Evolutionary conservation across 345 rosid genomes (phyloP), one percentile per base, ranked within the genome.

Genomic region (Schrenkiella parvula): DNA sequence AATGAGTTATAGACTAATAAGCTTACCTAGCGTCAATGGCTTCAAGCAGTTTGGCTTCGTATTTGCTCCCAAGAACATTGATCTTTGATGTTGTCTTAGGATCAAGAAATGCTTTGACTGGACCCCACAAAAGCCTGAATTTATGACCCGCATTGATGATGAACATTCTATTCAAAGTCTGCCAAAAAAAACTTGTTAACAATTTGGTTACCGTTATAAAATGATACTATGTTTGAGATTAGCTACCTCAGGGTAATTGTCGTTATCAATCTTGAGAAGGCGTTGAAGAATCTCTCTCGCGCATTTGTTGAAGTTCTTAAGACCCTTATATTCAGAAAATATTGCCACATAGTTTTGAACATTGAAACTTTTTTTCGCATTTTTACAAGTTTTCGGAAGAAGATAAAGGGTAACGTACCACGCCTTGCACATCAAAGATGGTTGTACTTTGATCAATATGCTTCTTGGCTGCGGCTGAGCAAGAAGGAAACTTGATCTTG

Each of bases 401-500:
- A 41, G 17, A 12, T 1, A 28, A 47, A 32, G 32, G 8, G 48
- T 64, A 47, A 78, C 91, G 38, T 82, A 95, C 99, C 92, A 95
- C 98, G 56, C 97, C 99, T 48, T 95, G 99, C 48, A 95, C 99
- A 84, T 95, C 99, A 64, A 95, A 86, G 79, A 95, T 92, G 26
- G 99, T 88, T 2, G 96, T 92, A 86, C 87, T 95, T 60, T 96
- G 90, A 82, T 95, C 98, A 55, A 95, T 95, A 73, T 92, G 97
- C 74, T 89, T 91, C 80, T 92, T 95, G 58, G 92, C 92, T 57
- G 97, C 93, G 31, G 85, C 82, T 3, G 96, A 84, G 72, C 99
- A 95, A 67, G 98, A 87, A 52, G 97, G 97, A 71, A 95, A 95
- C 82, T 95, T 95, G 75, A 88, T 58, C 0, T 74, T 68, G 73